Evolutionary conservation across 1,284 basidiomycete genomes (phyloP).

Genomic region (Pseudozyma hubeiensis): DNA sequence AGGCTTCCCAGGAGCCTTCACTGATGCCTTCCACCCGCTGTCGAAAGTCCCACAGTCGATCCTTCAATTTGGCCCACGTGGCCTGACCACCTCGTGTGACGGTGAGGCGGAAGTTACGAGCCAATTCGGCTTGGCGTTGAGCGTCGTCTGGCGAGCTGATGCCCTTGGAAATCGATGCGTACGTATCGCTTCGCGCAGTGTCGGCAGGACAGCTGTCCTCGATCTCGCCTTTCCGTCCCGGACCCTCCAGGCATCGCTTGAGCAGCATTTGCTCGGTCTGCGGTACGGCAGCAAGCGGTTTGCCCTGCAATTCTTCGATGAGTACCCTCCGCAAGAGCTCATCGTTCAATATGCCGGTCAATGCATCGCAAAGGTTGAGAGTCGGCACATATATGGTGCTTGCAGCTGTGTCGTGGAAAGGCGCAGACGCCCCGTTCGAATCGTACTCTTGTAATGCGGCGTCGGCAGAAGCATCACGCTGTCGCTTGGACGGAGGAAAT

Average conservation of each 20-base stretch:
- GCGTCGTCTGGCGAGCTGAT: background rate
- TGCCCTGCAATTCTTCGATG: conserved; percentile 42
- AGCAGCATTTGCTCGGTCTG: conserved; percentile 18
- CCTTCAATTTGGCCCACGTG: conserved; percentile 60
- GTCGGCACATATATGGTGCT: background rate
- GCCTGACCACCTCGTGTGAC: conserved; percentile 56
- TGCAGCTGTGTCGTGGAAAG: background rate
- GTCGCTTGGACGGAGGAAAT: conserved; percentile 35
- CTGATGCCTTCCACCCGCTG: conserved; percentile 49
- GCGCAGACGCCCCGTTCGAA: background rate
- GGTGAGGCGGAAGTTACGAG: conserved; percentile 30
- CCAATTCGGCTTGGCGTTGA: conserved; percentile 8
- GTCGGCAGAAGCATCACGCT: conserved; percentile 20
- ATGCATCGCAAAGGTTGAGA: conserved; percentile 36
- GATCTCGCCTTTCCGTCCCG: background rate
- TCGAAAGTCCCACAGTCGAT: conserved; percentile 59
- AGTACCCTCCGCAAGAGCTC: conserved; percentile 18
- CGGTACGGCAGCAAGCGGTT: conserved; percentile 19
- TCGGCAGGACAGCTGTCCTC: background rate
- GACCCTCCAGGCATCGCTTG: conserved; percentile 22
- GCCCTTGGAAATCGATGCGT: background rate
- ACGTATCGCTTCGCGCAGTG: background rate
- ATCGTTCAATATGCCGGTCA: conserved; percentile 28
- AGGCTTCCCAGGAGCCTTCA: conserved; percentile 46
- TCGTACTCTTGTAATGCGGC: background rate